A percentile compares a stretch with the other conserved stretches of the same genome.
phyloP scores from a whole-genome alignment of 352 stramenopile species.

The Globisporangium spinosum region DNA sequence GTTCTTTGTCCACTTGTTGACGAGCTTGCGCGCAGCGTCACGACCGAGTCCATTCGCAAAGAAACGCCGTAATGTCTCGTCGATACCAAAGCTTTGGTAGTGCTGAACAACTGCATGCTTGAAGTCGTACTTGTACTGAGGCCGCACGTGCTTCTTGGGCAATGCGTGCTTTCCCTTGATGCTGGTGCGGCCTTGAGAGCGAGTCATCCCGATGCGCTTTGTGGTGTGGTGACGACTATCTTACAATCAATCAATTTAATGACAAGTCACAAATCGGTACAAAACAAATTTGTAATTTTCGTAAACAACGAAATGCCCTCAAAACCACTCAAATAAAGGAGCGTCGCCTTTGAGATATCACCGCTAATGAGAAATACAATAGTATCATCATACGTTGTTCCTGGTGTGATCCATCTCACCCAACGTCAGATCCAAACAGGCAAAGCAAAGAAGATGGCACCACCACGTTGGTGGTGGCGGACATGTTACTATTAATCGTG shows the following conservation, averaged over 20 bases:
- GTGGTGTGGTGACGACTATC: background rate
- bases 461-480: too few species aligned
- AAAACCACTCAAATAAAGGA: too few species aligned
- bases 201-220: background rate
- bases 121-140: constrained; percentile 23
- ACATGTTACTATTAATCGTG: too few species aligned
- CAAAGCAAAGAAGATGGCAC: too few species aligned
- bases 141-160: constrained; percentile 6
- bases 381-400: too few species aligned
- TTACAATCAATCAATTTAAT: constrained; percentile 3
- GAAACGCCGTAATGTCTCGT: background rate
- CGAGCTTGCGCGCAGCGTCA: constrained; percentile 2
- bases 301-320: too few species aligned
- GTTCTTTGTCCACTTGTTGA: constrained; percentile 10
- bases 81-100: constrained; percentile 11
- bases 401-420: too few species aligned
- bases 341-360: too few species aligned
- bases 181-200: constrained; percentile 10
- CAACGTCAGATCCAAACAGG: too few species aligned
- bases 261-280: too few species aligned
- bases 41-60: constrained; percentile 5
- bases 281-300: too few species aligned
- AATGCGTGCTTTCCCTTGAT: constrained; percentile 17
- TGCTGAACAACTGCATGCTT: constrained; percentile 17
- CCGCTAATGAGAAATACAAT: too few species aligned